Evolutionary conservation across 192 early-diverging fungal species (phyloP).

Genomic region (Backusella tarrabulga): DNA sequence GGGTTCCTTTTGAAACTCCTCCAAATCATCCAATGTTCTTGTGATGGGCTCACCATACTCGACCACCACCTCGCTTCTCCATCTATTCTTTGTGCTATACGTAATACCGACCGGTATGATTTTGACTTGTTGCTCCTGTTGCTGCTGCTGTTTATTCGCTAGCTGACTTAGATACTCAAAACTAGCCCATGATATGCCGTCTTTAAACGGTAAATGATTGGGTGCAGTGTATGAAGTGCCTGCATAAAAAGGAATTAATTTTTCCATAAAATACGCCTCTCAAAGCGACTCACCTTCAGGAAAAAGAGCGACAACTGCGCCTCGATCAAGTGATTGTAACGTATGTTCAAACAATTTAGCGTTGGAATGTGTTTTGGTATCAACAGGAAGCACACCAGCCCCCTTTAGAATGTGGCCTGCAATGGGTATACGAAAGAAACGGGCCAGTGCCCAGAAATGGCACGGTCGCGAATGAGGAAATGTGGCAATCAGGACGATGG

Average conservation of each 20-base stretch:
- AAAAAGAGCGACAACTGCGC: constrained; percentile 46
- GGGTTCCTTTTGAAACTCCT: constrained; percentile 37
- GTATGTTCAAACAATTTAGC: constrained; percentile 44
- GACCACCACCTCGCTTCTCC: constrained; percentile 38
- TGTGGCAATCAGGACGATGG: constrained; percentile 40
- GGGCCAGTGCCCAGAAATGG: constrained; percentile 52
- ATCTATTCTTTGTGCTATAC: constrained; percentile 38
- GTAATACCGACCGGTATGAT: constrained; percentile 40
- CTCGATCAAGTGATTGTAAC: constrained; percentile 34
- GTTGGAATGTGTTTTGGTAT: constrained; percentile 45
- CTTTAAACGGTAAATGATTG: constrained; percentile 43
- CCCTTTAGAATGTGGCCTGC: constrained; percentile 28
- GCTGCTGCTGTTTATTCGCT: neutral
- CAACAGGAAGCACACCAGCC: constrained; percentile 48
- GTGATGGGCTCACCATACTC: constrained; percentile 43
- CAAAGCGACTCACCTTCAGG: constrained; percentile 41
- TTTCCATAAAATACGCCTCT: neutral
- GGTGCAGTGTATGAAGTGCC: constrained; percentile 47
- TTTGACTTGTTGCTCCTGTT: neutral
- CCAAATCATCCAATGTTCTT: constrained; percentile 23
- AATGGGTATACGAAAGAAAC: constrained; percentile 41
- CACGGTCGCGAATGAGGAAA: constrained; percentile 45
- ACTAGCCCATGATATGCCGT: constrained; percentile 50
- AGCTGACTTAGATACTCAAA: constrained; percentile 35
- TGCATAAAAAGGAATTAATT: constrained; percentile 8